A percentile compares a stretch with the other conserved stretches of the same genome.
Conservation (phyloP, 345 rosid genomes). For the Eucalyptus sideroxylon region DNA sequence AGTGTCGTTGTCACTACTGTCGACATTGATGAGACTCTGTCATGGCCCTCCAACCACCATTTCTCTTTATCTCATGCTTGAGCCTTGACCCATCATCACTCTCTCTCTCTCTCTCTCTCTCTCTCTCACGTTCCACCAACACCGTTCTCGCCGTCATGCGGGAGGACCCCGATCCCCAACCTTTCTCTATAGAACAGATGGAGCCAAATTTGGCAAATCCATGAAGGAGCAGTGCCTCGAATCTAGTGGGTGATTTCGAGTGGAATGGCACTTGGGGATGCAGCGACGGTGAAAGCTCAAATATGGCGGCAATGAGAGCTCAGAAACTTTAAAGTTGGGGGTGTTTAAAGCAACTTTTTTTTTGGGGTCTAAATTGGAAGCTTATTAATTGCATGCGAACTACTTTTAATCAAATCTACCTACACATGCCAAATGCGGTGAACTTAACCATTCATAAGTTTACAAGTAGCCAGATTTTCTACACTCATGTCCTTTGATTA, state of each 20-base stretch:
- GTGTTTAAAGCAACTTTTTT: not conserved
- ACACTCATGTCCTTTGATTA: not conserved
- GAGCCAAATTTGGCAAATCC: too few relatives aligned
- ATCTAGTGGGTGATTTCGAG: not conserved
- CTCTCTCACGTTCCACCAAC: not conserved
- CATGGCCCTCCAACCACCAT: not conserved
- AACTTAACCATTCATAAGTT: not conserved
- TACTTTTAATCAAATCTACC: not conserved
- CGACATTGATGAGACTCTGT: not conserved
- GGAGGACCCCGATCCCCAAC: not conserved
- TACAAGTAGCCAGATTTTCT: not conserved
- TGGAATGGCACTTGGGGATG: not conserved
- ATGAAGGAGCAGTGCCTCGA: not conserved
- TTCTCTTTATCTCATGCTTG: not conserved
- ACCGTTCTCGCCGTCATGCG: not conserved
- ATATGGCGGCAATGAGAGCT: not conserved
- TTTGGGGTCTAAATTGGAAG: not conserved
- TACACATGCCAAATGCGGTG: not conserved
- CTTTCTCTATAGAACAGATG: not conserved
- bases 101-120: not conserved
- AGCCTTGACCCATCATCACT: not conserved
- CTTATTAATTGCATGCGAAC: fast-evolving
- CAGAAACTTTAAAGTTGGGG: not conserved
- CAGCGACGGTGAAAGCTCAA: not conserved
- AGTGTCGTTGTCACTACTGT: not conserved